A percentile compares a stretch with the other conserved stretches of the same genome.
phyloP scores from a whole-genome alignment of 108 stramenopile species.

The Cyclotella sp. region DNA sequence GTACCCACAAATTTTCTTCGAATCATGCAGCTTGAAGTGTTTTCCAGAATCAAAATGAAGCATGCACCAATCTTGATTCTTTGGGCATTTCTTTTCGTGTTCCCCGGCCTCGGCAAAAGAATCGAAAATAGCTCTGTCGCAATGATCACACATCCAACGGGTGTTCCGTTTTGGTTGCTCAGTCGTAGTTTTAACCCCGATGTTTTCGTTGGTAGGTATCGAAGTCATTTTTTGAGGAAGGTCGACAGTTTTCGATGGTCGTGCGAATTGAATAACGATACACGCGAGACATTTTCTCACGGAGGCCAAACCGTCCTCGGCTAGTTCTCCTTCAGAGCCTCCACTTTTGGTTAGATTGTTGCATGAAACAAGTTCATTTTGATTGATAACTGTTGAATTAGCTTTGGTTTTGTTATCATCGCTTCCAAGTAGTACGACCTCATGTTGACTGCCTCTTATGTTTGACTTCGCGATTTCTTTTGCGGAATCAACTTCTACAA shows the following conservation, averaged over 20 bases:
- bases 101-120: conserved; percentile 13
- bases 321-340: no score
- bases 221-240: no score
- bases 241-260: no score
- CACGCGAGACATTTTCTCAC: no score
- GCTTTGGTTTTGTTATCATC: no score
- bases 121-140: neutral
- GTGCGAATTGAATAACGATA: no score
- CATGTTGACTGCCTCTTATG: neutral
- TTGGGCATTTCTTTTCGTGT: conserved; percentile 35
- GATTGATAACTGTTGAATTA: no score
- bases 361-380: no score
- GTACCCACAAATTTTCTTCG: conserved; percentile 18
- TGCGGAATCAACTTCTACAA: neutral
- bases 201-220: no score
- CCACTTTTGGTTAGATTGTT: no score
- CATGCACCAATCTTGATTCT: conserved; percentile 44
- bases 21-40: conserved; percentile 46
- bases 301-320: no score
- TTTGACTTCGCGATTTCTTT: neutral
- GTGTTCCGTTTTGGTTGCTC: neutral
- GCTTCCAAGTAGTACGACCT: neutral
- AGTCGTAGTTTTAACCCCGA: neutral
- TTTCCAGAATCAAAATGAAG: conserved; percentile 54
- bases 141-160: conserved; percentile 36